A percentile compares a stretch with the other conserved stretches of the same genome.
Evolutionary conservation across 1,284 basidiomycete genomes (phyloP).

Genomic region (Fomitopsis schrenkii): DNA sequence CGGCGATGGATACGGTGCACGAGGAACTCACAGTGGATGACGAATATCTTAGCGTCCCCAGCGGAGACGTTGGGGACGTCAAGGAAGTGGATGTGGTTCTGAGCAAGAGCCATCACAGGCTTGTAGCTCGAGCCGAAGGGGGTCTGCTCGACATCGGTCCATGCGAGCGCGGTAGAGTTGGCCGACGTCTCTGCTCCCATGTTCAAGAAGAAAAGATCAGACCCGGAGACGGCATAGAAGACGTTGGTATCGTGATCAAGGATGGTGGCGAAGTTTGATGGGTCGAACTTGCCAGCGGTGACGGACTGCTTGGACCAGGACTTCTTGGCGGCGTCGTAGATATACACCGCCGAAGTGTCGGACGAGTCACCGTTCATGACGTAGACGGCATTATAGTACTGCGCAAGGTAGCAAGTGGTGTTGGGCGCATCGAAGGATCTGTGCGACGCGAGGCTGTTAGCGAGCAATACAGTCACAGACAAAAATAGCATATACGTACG

Average conservation of each 20-base stretch:
- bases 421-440: slow-evolving; percentile 67
- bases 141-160: slow-evolving; percentile 55
- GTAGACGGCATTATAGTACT: slow-evolving; percentile 78
- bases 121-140: slow-evolving; percentile 53
- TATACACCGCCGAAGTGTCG: slow-evolving; percentile 60
- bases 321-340: slow-evolving; percentile 60
- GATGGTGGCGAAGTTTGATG: slow-evolving; percentile 54
- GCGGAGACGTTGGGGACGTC: slow-evolving; percentile 62
- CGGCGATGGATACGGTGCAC: background rate
- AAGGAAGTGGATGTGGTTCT: slow-evolving; percentile 80
- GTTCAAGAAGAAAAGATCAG: slow-evolving; percentile 62
- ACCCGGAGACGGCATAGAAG: slow-evolving; percentile 66
- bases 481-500: slow-evolving; percentile 34
- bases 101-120: slow-evolving; percentile 74
- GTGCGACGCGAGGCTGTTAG: slow-evolving; percentile 3
- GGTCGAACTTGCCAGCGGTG: slow-evolving; percentile 49
- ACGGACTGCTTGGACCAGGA: slow-evolving; percentile 64
- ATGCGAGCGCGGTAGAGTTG: slow-evolving; percentile 48
- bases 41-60: slow-evolving; percentile 76
- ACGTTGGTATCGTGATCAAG: slow-evolving; percentile 89
- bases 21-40: slow-evolving; percentile 73
- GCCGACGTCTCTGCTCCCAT: slow-evolving; percentile 62
- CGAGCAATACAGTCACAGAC: background rate
- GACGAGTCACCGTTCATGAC: slow-evolving; percentile 71
- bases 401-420: slow-evolving; percentile 70